Evolutionary conservation across 2,329 filamentous ascomycete species (phyloP).

Genomic region (Drechslerella coelobrocha): DNA sequence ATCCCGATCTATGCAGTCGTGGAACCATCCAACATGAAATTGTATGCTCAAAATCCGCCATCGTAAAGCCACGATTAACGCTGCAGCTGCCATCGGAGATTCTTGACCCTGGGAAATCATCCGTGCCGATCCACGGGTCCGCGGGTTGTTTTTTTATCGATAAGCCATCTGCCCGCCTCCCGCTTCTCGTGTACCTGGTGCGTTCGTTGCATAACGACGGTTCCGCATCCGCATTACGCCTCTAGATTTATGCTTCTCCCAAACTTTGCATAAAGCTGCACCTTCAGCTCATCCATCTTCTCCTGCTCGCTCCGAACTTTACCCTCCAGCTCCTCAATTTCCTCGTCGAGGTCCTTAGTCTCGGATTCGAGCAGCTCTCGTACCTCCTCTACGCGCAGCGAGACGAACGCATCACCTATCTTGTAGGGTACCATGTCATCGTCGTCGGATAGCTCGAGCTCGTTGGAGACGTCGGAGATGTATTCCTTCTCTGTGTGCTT

Average conservation of each 20-base stretch:
- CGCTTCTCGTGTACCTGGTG: not conserved
- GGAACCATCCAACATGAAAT: no score
- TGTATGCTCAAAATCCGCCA: no score
- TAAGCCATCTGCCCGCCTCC: not conserved
- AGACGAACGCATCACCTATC: slow-evolving; percentile 94
- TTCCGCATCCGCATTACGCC: slow-evolving; percentile 10
- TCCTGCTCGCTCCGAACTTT: slow-evolving; percentile 76
- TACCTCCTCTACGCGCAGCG: slow-evolving; percentile 80
- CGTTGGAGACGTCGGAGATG: slow-evolving; percentile 86
- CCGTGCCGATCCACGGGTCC: no score
- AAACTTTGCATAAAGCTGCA: slow-evolving; percentile 90
- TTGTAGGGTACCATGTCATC: slow-evolving; percentile 96
- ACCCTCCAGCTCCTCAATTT: slow-evolving; percentile 77
- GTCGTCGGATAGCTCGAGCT: slow-evolving; percentile 93
- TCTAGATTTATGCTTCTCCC: slow-evolving; percentile 86
- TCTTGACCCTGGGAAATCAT: no score
- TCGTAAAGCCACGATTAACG: no score
- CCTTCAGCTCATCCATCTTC: slow-evolving; percentile 89
- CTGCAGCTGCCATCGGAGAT: no score
- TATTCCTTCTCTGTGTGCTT: slow-evolving; percentile 94
- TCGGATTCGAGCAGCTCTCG: slow-evolving; percentile 80
- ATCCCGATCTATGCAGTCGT: no score
- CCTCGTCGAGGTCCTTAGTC: slow-evolving; percentile 75
- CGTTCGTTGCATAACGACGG: not conserved
- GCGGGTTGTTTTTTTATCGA: slow-evolving; percentile 11